A percentile compares a stretch with the other conserved stretches of the same genome.
phyloP scores from a whole-genome alignment of 169 alveolate species.

The Plasmodium yoelii region DNA sequence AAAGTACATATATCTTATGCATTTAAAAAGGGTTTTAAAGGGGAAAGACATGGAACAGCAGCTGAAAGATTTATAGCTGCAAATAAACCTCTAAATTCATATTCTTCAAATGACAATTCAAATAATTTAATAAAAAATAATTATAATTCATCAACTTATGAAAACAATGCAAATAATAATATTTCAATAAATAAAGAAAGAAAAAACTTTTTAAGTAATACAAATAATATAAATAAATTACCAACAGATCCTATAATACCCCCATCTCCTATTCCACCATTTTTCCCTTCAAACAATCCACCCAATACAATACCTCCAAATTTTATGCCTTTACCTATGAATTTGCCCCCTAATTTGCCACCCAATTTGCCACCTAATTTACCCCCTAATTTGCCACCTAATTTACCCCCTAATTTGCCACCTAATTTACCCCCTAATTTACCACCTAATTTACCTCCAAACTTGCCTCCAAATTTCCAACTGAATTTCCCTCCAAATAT shows the following conservation, averaged over 20 bases:
- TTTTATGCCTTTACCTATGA: constrained; percentile 20
- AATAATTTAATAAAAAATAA: constrained; percentile 46
- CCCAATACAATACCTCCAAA: constrained; percentile 13
- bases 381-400: constrained; percentile 43
- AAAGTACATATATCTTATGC: constrained; percentile 98
- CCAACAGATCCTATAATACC: constrained; percentile 25
- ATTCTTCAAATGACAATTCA: constrained; percentile 75
- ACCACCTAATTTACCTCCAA: constrained; percentile 78
- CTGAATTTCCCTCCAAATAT: constrained; percentile 79
- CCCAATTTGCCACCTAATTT: constrained; percentile 37
- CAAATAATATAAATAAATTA: constrained; percentile 17
- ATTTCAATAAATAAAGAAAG: constrained; percentile 21
- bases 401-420: constrained; percentile 44
- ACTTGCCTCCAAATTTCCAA: constrained; percentile 67
- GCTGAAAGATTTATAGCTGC: constrained; percentile 93
- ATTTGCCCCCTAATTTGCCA: constrained; percentile 22
- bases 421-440: constrained; percentile 67
- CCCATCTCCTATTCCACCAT: constrained; percentile 45
- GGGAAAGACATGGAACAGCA: constrained; percentile 93
- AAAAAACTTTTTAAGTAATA: constrained; percentile 14
- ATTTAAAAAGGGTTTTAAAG: constrained; percentile 96
- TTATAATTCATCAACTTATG: constrained; percentile 27
- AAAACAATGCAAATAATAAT: constrained; percentile 31
- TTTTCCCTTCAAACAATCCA: constrained; percentile 22
- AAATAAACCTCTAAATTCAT: constrained; percentile 82